These are phyloP conservation scores for Babesia microti DNA, from an alignment of 169 alveolate species.

Conservation along the genomic window DNA sequence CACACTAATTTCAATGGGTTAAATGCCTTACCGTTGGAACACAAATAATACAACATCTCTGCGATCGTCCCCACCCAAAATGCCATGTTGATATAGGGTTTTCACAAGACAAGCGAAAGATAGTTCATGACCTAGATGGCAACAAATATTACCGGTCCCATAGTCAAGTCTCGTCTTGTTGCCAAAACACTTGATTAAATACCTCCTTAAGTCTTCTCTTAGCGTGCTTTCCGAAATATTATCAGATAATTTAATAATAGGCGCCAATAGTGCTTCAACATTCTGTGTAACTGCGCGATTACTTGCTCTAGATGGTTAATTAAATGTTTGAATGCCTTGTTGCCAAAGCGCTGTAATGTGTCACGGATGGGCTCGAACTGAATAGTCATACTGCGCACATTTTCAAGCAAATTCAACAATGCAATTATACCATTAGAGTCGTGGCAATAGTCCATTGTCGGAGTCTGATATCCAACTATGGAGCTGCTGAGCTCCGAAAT, in stretches of 20 bases:
- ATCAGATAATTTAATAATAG: neutral
- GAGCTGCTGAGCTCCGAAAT: too few species aligned
- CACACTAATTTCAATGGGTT: neutral
- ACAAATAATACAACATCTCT: constrained; percentile 9
- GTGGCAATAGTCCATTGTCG: neutral
- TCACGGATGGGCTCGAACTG: constrained; percentile 20
- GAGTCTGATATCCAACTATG: neutral
- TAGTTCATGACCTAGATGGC: constrained; percentile 27
- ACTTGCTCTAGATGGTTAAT: too few species aligned
- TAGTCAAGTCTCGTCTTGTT: constrained; percentile 86
- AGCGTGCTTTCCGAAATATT: neutral
- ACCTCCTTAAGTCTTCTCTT: constrained; percentile 2
- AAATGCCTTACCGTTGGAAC: constrained; percentile 16
- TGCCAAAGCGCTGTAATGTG: constrained; percentile 31
- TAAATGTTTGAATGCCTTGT: constrained; percentile 37
- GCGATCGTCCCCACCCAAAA: constrained; percentile 5
- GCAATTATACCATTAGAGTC: neutral
- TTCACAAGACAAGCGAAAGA: constrained; percentile 22
- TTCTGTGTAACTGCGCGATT: too few species aligned
- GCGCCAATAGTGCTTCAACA: neutral
- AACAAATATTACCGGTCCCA: constrained; percentile 87
- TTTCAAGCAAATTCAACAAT: constrained; percentile 1
- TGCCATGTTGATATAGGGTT: constrained; percentile 3
- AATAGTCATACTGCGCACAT: constrained; percentile 3
- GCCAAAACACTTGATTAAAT: constrained; percentile 85